Percentiles rank a stretch among this genome's conserved stretches.
Conservation (phyloP, 768 basidiomycete genomes). For the Atractiella rhizophila region DNA sequence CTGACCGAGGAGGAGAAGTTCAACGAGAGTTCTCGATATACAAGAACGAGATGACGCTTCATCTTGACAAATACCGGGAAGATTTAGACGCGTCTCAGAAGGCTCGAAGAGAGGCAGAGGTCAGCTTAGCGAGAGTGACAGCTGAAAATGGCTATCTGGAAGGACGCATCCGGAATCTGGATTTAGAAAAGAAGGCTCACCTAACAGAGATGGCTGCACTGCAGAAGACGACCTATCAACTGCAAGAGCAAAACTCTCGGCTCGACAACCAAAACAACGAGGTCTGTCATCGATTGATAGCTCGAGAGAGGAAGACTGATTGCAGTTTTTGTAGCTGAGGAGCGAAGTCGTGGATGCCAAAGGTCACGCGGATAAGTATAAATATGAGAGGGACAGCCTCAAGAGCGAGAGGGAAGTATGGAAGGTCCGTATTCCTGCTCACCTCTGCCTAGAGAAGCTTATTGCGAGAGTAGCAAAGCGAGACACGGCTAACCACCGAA, state of each 20-base stretch:
- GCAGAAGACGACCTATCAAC: slow-evolving; percentile 40
- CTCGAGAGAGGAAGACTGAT: not conserved
- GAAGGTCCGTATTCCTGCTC: slow-evolving; percentile 33
- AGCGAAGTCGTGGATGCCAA: slow-evolving; percentile 14
- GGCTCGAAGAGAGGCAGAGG: slow-evolving; percentile 38
- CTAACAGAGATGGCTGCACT: slow-evolving; percentile 40
- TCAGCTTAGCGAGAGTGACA: slow-evolving; percentile 53
- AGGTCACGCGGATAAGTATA: slow-evolving; percentile 22
- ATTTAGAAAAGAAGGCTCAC: slow-evolving; percentile 41
- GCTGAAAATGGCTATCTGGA: slow-evolving; percentile 54
- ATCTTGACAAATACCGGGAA: slow-evolving; percentile 45
- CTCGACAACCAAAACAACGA: slow-evolving; percentile 50
- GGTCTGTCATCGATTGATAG: slow-evolving; percentile 37
- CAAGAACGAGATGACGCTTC: slow-evolving; percentile 51
- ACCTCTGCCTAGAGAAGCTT: not conserved
- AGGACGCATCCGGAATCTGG: slow-evolving; percentile 23
- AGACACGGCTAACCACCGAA: slow-evolving; percentile 57
- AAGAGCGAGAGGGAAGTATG: slow-evolving; percentile 81
- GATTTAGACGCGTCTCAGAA: slow-evolving; percentile 39
- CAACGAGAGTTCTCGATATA: slow-evolving; percentile 53
- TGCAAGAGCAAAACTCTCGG: slow-evolving; percentile 47
- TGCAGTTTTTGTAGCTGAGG: slow-evolving; percentile 4
- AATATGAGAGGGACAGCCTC: slow-evolving; percentile 64
- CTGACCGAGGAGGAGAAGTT: slow-evolving; percentile 22
- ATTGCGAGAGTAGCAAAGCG: slow-evolving; percentile 34